phyloP scores from a whole-genome alignment of 2,329 filamentous ascomycete genomes.

The Hypoxylon sp. region DNA sequence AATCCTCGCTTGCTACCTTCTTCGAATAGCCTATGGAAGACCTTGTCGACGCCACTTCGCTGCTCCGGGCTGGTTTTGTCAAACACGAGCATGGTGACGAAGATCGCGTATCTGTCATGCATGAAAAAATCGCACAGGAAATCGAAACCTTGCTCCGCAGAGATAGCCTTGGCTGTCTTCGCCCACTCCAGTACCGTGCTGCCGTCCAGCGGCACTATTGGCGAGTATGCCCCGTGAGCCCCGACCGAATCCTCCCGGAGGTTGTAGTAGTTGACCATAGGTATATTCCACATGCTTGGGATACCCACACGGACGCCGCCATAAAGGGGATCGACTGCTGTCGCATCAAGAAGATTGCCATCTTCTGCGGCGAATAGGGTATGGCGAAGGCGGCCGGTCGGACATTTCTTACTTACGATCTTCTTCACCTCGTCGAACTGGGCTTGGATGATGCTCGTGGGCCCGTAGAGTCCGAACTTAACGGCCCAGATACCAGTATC shows the following conservation, averaged over 20 bases:
- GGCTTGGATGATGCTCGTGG: slow-evolving; percentile 56
- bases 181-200: slow-evolving; percentile 58
- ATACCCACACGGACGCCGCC: slow-evolving; percentile 54
- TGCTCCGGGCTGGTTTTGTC: slow-evolving; percentile 58
- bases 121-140: slow-evolving; percentile 62
- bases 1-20: slow-evolving; percentile 53
- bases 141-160: slow-evolving; percentile 57
- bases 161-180: slow-evolving; percentile 55
- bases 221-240: slow-evolving; percentile 55
- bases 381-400: slow-evolving; percentile 54
- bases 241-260: slow-evolving; percentile 46
- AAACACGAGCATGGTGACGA: slow-evolving; percentile 62
- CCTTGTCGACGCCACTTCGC: slow-evolving; percentile 51
- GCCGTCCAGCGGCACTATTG: slow-evolving; percentile 54
- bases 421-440: slow-evolving; percentile 57
- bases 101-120: slow-evolving; percentile 59
- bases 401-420: slow-evolving; percentile 52
- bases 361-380: slow-evolving; percentile 54
- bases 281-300: slow-evolving; percentile 53
- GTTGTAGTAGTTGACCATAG: slow-evolving; percentile 54
- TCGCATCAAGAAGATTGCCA: slow-evolving; percentile 55
- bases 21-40: slow-evolving; percentile 52
- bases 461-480: slow-evolving; percentile 59
- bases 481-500: slow-evolving; percentile 59
- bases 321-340: slow-evolving; percentile 49